Base-by-base conservation (phyloP, 441 rosid species). In the Iberis amara region DNA sequence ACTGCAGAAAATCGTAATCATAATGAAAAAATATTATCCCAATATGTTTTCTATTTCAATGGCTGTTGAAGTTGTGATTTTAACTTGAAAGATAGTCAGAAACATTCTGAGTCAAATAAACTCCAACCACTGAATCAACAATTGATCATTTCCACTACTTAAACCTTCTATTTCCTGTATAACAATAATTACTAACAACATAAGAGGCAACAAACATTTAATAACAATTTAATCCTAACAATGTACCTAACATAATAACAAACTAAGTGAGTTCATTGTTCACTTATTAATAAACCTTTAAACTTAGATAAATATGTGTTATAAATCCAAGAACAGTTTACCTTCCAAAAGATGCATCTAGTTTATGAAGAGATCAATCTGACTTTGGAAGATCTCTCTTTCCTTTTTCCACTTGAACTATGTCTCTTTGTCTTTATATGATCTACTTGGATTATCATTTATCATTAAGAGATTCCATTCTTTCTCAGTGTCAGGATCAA, bases 131-230 rank as follows among this genome's bases (percentile, higher is more conserved):
- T 0, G 83, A 81, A 52, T 83, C 87, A 52, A 79, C 66, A 39
- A 83, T 76, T 0, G 87, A 81, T 48, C 80, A 81, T 65, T 80
- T 77, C 94, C 94, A 87, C 18, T 55, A 72, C 11, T 68, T 80
- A 52, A 84, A 84, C 7, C 73, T 64, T 47, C 85, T 76, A 59
- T 87, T 71, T 6, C 86, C 96, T 84, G 64, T 31, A 4, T 8
- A 11, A 49, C 30, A 53, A 1, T 1, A 41, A 36, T 5, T 1
- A 0, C 3, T 15, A 41, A 42, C 28, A 39, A 13, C n/a, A 31
- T 6, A 3, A 8, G 7, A 50, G 4, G 4, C 4, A 10, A 6
- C 14, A 4, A 11, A 23, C 5, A 5, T 31, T 7, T 5, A 31
- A 31, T 26, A 26, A 26, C 15, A 18, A 4, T 8, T 18, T 18